Conservation (phyloP, 352 stramenopile genomes). For the Phytophthora foliorum region DNA sequence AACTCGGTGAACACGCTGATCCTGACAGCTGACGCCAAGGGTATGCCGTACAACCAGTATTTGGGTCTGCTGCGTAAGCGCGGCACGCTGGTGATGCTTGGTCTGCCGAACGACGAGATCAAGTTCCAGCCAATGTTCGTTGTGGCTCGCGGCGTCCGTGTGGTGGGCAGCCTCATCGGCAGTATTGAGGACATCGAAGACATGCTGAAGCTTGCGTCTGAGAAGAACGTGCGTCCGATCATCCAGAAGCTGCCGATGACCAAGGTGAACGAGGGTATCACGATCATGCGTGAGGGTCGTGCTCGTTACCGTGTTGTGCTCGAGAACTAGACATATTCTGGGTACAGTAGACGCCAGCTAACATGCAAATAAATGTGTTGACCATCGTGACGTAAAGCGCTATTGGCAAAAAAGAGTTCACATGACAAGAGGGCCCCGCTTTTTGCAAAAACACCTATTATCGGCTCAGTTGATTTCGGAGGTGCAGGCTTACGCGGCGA, state of each 20-base stretch:
- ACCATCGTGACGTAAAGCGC: no score
- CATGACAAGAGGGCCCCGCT: no score
- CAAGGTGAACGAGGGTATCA: slow-evolving; percentile 54
- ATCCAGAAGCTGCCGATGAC: slow-evolving; percentile 60
- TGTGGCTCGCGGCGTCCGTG: slow-evolving; percentile 47
- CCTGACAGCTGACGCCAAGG: slow-evolving; percentile 70
- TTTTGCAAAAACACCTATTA: no score
- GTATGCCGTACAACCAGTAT: slow-evolving; percentile 64
- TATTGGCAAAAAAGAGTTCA: no score
- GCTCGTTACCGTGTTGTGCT: slow-evolving; percentile 62
- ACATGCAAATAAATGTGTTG: no score
- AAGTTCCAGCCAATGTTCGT: slow-evolving; percentile 68
- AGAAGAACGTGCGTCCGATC: slow-evolving; percentile 67
- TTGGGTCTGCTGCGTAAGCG: slow-evolving; percentile 62
- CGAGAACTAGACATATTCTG: slow-evolving; percentile 39
- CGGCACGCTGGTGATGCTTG: slow-evolving; percentile 77
- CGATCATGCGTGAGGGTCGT: slow-evolving; percentile 47
- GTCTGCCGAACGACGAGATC: slow-evolving; percentile 70
- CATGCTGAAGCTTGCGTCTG: slow-evolving; percentile 86
- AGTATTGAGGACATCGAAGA: slow-evolving; percentile 86
- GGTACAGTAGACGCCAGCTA: no score
- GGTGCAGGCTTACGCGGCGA: neutral
- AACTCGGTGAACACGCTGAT: slow-evolving; percentile 75
- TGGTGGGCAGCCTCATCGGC: slow-evolving; percentile 88
- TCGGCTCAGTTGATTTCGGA: no score